Base-by-base conservation (phyloP, 2,329 filamentous ascomycete genomes). In the Atkinsonella hypoxylon region DNA sequence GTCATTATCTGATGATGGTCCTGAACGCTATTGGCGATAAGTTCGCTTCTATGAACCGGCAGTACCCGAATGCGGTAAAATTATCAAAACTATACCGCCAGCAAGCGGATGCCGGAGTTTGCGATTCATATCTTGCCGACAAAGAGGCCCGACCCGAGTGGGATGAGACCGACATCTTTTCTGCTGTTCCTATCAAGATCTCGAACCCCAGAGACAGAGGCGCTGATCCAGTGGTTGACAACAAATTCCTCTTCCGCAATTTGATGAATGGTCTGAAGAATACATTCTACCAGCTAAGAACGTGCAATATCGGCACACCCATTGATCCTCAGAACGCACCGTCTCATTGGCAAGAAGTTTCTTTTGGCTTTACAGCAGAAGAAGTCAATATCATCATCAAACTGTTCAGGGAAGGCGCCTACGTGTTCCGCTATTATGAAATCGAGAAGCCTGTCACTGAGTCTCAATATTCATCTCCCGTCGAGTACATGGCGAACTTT, bases 161-260 rank as follows among this genome's bases (percentile, higher is more conserved):
- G 89, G 94, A 98, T 60, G 90, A 97, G 67, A 91, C 93, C 40
- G 94, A 98, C 66, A 96, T 99, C 45, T 98, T 97, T 69, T 87
- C 81, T 43, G 93, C 93, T 2, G 93, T 91, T 62, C 94, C 93
- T 0, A 97, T 99, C 69, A 96, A 95, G 69, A 93, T 89, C 0
- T 87, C 88, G 0, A 96, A 93, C 60, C 87, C 89, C 8, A 82
- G 90, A 45, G 93, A 98, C 57, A 79, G 91, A 53, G 89, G 85
- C 51, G 83, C 85, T 13, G 90, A 97, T 62, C 91, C 93, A 0
- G 89, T 98, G 15, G 82, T 83, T 3, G 94, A 99, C 66, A 98
- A 98, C 72, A 95, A 97, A 62, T 97, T 98, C 59, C 71, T 99
- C 4, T 98, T 98, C 72, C 90, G 90, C 67, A 98, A 95, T 57